These are phyloP conservation scores for Phytophthora nicotianae DNA, from an alignment of 352 stramenopile species.

Conservation along the genomic window DNA sequence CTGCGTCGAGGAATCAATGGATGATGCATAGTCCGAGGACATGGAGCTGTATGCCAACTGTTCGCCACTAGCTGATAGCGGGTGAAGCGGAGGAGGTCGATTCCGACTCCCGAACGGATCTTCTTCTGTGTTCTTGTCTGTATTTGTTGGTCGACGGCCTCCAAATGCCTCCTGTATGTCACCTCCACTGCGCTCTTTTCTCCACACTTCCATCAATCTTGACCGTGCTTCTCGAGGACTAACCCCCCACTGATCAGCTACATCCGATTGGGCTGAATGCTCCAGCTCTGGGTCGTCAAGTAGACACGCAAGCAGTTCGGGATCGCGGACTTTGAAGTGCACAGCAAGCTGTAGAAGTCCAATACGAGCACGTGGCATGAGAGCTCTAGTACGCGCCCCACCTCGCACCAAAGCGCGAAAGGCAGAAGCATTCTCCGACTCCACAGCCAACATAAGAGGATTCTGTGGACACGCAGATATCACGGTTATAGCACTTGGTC, in stretches of 20 bases:
- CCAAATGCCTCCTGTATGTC: not conserved
- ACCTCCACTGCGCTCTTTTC: conserved; percentile 25
- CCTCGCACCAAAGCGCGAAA: conserved; percentile 54
- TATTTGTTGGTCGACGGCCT: not conserved
- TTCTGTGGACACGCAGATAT: conserved; percentile 33
- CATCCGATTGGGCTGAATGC: conserved; percentile 30
- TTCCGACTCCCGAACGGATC: conserved; percentile 11
- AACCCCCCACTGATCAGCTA: conserved; percentile 47
- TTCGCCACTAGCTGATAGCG: conserved; percentile 8
- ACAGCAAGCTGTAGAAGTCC: conserved; percentile 58
- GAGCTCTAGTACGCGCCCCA: conserved; percentile 47
- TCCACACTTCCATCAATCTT: conserved; percentile 34
- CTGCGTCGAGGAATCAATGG: conserved; percentile 4
- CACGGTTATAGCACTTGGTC: conserved; percentile 13
- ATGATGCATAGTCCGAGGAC: conserved; percentile 3
- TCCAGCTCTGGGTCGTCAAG: conserved; percentile 31
- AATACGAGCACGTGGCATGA: conserved; percentile 53
- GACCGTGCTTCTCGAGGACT: conserved; percentile 35
- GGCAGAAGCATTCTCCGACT: conserved; percentile 50
- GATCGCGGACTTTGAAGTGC: conserved; percentile 31
- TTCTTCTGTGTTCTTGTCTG: conserved; percentile 1
- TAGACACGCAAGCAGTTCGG: conserved; percentile 29
- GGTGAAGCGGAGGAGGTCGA: conserved; percentile 18
- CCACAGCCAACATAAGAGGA: conserved; percentile 61
- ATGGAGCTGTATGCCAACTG: conserved; percentile 1